phyloP scores from a whole-genome alignment of 768 basidiomycete genomes.

The Terana coerulea region DNA sequence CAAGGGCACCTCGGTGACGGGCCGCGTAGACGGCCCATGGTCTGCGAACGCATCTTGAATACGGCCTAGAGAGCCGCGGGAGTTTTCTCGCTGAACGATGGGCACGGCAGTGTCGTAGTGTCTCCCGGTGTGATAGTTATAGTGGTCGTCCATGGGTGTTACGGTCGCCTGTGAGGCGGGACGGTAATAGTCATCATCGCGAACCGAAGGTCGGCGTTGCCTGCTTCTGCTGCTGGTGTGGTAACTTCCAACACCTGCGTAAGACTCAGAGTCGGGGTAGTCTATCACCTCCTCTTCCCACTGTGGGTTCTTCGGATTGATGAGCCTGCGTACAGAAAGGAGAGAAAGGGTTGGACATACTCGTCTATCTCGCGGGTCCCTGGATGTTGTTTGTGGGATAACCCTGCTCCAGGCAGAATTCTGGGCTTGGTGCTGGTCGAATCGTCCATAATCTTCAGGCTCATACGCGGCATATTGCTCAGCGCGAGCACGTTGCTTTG shows the following conservation, averaged over 20 bases:
- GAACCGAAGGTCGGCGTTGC: background rate
- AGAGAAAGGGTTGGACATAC: no score
- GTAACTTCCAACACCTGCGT: constrained; percentile 5
- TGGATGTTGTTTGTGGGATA: constrained; percentile 14
- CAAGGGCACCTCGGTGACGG: constrained; percentile 16
- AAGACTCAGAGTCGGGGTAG: constrained; percentile 15
- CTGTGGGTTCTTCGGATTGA: no score
- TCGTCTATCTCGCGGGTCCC: background rate
- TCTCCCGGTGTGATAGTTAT: background rate
- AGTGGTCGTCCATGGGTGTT: background rate
- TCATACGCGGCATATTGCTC: constrained; percentile 5
- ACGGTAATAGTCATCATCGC: background rate
- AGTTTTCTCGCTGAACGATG: constrained; percentile 26
- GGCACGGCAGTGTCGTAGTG: constrained; percentile 19
- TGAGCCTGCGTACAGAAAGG: no score
- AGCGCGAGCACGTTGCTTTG: background rate
- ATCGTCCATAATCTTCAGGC: constrained; percentile 18
- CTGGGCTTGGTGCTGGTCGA: constrained; percentile 14
- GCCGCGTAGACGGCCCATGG: constrained; percentile 16
- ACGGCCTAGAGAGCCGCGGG: constrained; percentile 22
- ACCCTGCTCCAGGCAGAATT: constrained; percentile 23
- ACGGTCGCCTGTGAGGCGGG: constrained; percentile 10
- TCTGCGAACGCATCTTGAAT: constrained; percentile 25
- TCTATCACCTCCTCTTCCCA: constrained; percentile 16
- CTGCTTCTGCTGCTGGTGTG: background rate